These are phyloP conservation scores for Davidsoniella eucalypti DNA, from an alignment of 2,329 filamentous ascomycete genomes.

Conservation along the genomic window DNA sequence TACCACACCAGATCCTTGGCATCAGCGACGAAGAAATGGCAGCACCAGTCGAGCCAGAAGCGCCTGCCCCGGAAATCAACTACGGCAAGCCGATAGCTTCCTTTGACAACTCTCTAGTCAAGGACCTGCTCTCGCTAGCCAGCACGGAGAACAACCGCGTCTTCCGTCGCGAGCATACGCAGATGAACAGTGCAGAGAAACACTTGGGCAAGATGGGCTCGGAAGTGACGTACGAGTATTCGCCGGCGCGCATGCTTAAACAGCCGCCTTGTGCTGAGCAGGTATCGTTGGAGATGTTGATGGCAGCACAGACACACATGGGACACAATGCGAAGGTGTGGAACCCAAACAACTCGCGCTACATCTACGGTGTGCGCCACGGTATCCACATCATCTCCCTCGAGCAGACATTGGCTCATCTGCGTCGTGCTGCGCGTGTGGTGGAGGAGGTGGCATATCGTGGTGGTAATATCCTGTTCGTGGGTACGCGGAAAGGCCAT, in stretches of 20 bases:
- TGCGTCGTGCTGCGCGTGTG: constrained; percentile 84
- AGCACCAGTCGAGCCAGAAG: no score
- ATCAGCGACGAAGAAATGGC: no score
- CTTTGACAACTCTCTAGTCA: constrained; percentile 10
- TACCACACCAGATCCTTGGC: no score
- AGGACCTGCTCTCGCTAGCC: constrained; percentile 10
- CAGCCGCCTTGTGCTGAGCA: constrained; percentile 64
- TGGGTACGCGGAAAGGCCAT: constrained; percentile 72
- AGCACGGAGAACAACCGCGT: constrained; percentile 6
- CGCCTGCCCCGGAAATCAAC: no score
- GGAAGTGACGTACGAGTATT: constrained; percentile 37
- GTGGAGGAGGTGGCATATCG: constrained; percentile 71
- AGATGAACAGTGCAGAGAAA: not conserved
- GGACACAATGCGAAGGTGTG: constrained; percentile 82
- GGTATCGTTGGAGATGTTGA: constrained; percentile 76
- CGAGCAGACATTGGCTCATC: constrained; percentile 72
- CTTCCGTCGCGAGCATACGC: constrained; percentile 1
- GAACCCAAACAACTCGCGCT: constrained; percentile 87
- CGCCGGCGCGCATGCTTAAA: constrained; percentile 46
- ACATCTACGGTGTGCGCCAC: constrained; percentile 81
- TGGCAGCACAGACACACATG: constrained; percentile 75
- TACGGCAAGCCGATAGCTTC: constrained; percentile 8
- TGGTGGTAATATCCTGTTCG: constrained; percentile 78
- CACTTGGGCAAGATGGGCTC: constrained; percentile 23
- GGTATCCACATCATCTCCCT: constrained; percentile 88